Percentiles rank a stretch among this genome's conserved stretches.
phyloP scores from a whole-genome alignment of 2,329 filamentous ascomycete genomes.

The Chrysosporium queenslandicum region DNA sequence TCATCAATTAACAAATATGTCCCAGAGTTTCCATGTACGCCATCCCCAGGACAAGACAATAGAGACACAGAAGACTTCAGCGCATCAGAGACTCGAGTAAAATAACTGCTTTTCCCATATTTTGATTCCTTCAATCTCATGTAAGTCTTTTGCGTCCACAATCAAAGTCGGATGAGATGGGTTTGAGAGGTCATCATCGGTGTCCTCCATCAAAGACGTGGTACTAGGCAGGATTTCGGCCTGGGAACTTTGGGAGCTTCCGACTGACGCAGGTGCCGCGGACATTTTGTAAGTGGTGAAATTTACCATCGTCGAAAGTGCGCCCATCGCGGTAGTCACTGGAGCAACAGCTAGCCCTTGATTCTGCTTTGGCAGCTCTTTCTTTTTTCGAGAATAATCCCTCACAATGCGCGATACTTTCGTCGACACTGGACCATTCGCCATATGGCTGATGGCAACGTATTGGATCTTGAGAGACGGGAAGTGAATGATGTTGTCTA shows the following conservation, averaged over 20 bases:
- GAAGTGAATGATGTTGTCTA: slow-evolving; percentile 19
- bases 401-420: slow-evolving; percentile 5
- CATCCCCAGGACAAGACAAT: too few relatives aligned
- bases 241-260: neutral
- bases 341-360: too few relatives aligned
- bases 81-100: slow-evolving; percentile 19
- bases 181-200: neutral
- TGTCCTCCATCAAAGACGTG: neutral
- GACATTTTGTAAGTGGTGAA: neutral
- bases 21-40: too few relatives aligned
- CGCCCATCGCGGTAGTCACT: too few relatives aligned
- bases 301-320: neutral
- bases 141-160: slow-evolving; percentile 9
- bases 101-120: slow-evolving; percentile 23
- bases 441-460: slow-evolving; percentile 19
- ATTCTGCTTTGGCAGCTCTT: neutral
- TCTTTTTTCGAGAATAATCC: neutral
- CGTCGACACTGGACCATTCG: slow-evolving; percentile 12
- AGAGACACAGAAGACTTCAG: too few relatives aligned
- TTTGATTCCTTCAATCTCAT: slow-evolving; percentile 19
- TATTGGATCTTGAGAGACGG: slow-evolving; percentile 19
- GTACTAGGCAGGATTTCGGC: neutral
- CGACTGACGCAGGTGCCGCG: neutral
- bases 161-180: neutral
- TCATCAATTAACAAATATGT: too few relatives aligned